A percentile compares a stretch with the other conserved stretches of the same genome.
These are phyloP conservation scores for Trypanosoma mega DNA, from an alignment of 208 protist genomes.

Conservation along the genomic window DNA sequence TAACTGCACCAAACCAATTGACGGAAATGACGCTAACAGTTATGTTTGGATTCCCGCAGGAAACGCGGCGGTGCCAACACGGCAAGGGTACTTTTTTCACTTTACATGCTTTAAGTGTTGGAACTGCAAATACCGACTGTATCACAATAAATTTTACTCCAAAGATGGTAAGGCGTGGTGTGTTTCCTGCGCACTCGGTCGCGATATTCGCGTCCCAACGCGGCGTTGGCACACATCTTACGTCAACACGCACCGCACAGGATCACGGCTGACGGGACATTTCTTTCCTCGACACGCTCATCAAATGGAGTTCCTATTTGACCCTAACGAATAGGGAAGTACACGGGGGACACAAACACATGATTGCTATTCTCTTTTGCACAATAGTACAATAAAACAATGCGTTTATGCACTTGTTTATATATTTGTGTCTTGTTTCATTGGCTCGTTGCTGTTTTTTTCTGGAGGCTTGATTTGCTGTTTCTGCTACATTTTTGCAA, in stretches of 20 bases:
- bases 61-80: slow-evolving; percentile 79
- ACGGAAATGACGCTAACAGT: slow-evolving; percentile 67
- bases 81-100: slow-evolving; percentile 90
- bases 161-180: slow-evolving; percentile 86
- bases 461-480: too few species aligned
- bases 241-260: slow-evolving; percentile 88
- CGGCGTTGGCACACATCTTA: slow-evolving; percentile 90
- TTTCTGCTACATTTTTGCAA: too few species aligned
- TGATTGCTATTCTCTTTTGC: background rate
- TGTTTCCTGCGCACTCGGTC: slow-evolving; percentile 76
- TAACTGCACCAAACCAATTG: slow-evolving; percentile 78
- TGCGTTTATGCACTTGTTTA: background rate
- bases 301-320: slow-evolving; percentile 89
- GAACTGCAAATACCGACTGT: slow-evolving; percentile 81
- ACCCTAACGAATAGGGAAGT: slow-evolving; percentile 61
- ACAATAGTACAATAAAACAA: slow-evolving; percentile 1
- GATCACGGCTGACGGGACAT: slow-evolving; percentile 74
- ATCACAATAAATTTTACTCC: slow-evolving; percentile 91
- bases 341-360: background rate
- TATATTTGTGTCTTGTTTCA: background rate
- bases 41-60: slow-evolving; percentile 89
- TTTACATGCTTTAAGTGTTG: slow-evolving; percentile 90
- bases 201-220: slow-evolving; percentile 78
- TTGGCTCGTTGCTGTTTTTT: too few species aligned
- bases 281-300: slow-evolving; percentile 86